Conservation (phyloP, 306 rosid species). For the Pyrus betulifolia region DNA sequence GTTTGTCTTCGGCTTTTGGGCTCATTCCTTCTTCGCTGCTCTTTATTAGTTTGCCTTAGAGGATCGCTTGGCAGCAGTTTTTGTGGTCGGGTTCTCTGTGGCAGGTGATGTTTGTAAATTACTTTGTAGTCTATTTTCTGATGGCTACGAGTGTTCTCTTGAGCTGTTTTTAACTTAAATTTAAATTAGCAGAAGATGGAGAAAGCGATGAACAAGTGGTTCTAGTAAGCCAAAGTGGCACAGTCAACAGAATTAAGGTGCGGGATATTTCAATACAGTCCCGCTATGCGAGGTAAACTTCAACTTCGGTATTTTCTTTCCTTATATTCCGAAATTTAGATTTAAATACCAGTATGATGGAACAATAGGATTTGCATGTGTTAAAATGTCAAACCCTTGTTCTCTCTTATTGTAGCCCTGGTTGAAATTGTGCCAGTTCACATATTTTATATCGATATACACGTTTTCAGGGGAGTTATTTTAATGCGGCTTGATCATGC, state of each 20-base stretch:
- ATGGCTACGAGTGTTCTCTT: neutral
- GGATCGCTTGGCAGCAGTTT: slow-evolving; percentile 86
- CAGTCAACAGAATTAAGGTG: slow-evolving; percentile 92
- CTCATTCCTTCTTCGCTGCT: neutral
- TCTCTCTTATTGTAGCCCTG: neutral
- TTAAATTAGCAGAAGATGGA: slow-evolving; percentile 59
- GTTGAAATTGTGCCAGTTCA: neutral
- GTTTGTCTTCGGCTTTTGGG: neutral
- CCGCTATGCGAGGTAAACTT: slow-evolving; percentile 78
- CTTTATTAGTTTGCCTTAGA: slow-evolving; percentile 59
- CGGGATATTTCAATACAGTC: slow-evolving; percentile 92
- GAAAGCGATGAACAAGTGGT: slow-evolving; percentile 99
- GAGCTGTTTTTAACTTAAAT: neutral
- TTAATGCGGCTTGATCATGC: slow-evolving; percentile 83
- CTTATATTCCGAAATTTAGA: neutral
- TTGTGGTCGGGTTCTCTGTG: slow-evolving; percentile 81
- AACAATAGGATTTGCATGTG: neutral
- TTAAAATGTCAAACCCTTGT: neutral
- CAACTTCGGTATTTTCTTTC: neutral
- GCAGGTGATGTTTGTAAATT: slow-evolving; percentile 44
- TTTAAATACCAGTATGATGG: neutral
- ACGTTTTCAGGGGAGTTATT: slow-evolving; percentile 73
- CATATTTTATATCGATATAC: neutral
- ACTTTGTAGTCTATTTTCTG: neutral
- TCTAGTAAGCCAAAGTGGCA: slow-evolving; percentile 93